These are phyloP conservation scores for Rhodotorula diobovata DNA, from an alignment of 768 basidiomycete species.

Conservation along the genomic window DNA sequence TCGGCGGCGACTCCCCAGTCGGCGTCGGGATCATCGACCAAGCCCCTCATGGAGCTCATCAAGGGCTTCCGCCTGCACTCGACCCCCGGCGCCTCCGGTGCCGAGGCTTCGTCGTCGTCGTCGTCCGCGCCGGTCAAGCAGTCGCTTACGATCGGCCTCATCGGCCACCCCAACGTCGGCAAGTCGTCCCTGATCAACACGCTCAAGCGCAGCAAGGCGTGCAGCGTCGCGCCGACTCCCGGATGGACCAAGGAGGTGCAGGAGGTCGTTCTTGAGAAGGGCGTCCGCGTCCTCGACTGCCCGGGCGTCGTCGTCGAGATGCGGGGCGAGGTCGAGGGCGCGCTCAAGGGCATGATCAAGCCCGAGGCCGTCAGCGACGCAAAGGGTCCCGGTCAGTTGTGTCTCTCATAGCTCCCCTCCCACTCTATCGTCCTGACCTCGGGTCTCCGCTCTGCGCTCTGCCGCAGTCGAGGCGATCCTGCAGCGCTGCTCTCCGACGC, in stretches of 20 bases:
- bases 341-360: conserved; percentile 38
- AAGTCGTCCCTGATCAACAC: conserved; percentile 94
- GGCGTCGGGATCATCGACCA: conserved; percentile 47
- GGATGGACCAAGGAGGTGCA: conserved; percentile 91
- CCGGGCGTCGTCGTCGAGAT: conserved; percentile 84
- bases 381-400: conserved; percentile 66
- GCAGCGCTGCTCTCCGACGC: conserved; percentile 61
- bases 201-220: conserved; percentile 83
- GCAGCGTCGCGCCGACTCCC: conserved; percentile 86
- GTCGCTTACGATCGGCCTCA: conserved; percentile 73
- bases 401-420: background rate
- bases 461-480: conserved; percentile 78
- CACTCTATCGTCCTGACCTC: background rate
- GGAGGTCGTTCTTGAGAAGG: conserved; percentile 84
- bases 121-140: conserved; percentile 11
- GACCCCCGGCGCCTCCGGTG: too few species aligned
- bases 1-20: conserved; percentile 49
- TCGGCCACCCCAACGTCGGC: conserved; percentile 96
- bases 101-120: conserved; percentile 10
- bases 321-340: conserved; percentile 45
- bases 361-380: conserved; percentile 86
- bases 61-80: conserved; percentile 39
- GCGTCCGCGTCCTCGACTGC: conserved; percentile 86
- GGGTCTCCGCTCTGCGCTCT: background rate
- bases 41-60: conserved; percentile 43